Conservation (phyloP, 352 stramenopile species). For the Phytophthora megakarya region DNA sequence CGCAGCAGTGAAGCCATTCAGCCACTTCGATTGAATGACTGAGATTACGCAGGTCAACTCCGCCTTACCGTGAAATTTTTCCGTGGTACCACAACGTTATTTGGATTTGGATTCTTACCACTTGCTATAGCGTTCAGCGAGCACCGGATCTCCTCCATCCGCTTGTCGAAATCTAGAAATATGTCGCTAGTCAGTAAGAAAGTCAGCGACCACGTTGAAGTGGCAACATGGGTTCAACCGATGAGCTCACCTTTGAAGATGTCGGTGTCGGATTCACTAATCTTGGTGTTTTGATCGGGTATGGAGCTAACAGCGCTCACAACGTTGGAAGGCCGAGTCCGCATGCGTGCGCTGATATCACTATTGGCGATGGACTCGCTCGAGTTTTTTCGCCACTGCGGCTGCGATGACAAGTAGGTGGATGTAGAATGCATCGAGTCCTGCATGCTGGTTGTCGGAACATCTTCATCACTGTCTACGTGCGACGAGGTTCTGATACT, state of each 20-base stretch:
- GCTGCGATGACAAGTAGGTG: conserved; percentile 12
- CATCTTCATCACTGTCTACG: conserved; percentile 5
- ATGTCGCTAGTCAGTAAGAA: conserved; percentile 10
- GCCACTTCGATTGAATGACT: conserved; percentile 4
- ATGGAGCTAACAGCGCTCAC: conserved; percentile 10
- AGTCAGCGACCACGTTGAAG: conserved; percentile 17
- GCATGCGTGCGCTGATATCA: conserved; percentile 16
- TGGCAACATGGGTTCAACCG: conserved; percentile 4
- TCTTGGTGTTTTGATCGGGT: not conserved
- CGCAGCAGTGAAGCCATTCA: conserved; percentile 6
- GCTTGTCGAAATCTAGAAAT: conserved; percentile 64
- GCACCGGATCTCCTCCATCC: conserved; percentile 74
- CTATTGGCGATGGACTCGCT: conserved; percentile 7
- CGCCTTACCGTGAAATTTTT: conserved; percentile 27
- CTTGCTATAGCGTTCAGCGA: conserved; percentile 63
- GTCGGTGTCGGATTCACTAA: conserved; percentile 6
- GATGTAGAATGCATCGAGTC: conserved; percentile 22
- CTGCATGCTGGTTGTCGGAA: not conserved
- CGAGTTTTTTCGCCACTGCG: conserved; percentile 8
- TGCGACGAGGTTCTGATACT: conserved; percentile 2
- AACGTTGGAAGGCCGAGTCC: not conserved
- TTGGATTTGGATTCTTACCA: conserved; percentile 26
- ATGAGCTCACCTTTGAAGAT: conserved; percentile 39
- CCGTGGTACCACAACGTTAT: conserved; percentile 5
- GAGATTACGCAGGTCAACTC: not conserved